These are phyloP conservation scores for Paramecium octaurelia DNA, from an alignment of 73 alveolate genomes.

Conservation along the genomic window DNA sequence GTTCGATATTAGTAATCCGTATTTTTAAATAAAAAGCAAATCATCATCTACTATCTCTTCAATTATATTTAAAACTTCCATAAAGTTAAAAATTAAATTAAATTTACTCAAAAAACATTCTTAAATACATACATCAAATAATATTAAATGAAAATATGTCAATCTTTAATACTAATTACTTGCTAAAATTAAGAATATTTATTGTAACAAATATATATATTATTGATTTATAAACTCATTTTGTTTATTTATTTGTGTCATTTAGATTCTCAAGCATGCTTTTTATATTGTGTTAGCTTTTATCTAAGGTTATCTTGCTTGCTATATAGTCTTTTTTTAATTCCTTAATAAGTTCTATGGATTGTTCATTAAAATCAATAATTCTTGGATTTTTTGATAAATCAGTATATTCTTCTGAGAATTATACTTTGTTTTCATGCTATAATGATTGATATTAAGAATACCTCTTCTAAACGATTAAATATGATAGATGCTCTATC, in stretches of 20 bases:
- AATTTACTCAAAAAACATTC: conserved; percentile 66
- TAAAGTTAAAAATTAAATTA: background rate
- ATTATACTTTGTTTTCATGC: background rate
- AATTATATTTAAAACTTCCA: background rate
- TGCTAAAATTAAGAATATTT: background rate
- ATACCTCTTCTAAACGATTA: background rate
- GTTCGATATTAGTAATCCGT: conserved; percentile 50
- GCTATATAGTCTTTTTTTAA: background rate
- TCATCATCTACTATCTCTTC: conserved; percentile 50
- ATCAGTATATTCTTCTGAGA: conserved; percentile 1
- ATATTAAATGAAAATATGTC: background rate
- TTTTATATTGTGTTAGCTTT: background rate
- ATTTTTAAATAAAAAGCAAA: conserved; percentile 14
- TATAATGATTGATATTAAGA: background rate
- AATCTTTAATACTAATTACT: background rate
- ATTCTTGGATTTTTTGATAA: background rate
- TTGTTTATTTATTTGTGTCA: background rate
- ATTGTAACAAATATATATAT: background rate
- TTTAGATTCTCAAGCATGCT: background rate
- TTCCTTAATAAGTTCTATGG: background rate
- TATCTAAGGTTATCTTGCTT: conserved; percentile 23
- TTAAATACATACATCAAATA: background rate
- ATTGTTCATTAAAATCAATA: background rate
- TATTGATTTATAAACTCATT: background rate
- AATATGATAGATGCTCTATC: background rate